Evolutionary conservation across 768 basidiomycete genomes (phyloP).

Genomic region (Suillus americanus): DNA sequence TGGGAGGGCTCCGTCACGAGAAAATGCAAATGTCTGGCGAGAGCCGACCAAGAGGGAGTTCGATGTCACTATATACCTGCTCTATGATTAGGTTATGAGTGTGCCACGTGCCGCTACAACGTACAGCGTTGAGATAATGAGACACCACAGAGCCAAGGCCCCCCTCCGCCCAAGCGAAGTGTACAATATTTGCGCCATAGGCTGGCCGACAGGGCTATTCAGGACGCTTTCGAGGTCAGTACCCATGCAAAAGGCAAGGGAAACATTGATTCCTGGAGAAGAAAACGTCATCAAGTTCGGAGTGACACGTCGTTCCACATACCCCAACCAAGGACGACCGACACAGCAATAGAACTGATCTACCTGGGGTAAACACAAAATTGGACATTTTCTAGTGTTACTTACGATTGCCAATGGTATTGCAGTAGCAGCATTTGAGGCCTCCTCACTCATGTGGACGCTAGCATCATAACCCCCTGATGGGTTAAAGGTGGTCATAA

Average conservation of each 20-base stretch:
- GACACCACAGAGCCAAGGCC: not conserved
- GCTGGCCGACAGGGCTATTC: not conserved
- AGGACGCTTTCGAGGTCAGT: not conserved
- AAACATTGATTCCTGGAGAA: not conserved
- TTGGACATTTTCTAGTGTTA: not conserved
- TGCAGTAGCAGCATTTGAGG: slow-evolving; percentile 8
- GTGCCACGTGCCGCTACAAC: not conserved
- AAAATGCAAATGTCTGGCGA: slow-evolving; percentile 1
- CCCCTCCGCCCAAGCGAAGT: not conserved
- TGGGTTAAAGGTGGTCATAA: slow-evolving; percentile 19
- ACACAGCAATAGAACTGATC: not conserved
- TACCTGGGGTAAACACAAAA: not conserved
- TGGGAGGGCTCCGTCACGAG: not conserved
- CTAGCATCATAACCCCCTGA: not conserved
- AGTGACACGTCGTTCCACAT: not conserved
- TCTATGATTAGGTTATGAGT: not conserved
- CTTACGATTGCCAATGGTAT: not conserved
- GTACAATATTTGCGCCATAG: not conserved
- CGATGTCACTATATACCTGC: not conserved
- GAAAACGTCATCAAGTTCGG: not conserved
- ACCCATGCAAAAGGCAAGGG: slow-evolving; percentile 1
- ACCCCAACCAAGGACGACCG: slow-evolving; percentile 1
- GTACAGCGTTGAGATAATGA: not conserved
- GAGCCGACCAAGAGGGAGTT: not conserved
- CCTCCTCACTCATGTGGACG: not conserved